phyloP scores from a whole-genome alignment of 2,329 filamentous ascomycete genomes.

The Dothiorella sarmentorum region DNA sequence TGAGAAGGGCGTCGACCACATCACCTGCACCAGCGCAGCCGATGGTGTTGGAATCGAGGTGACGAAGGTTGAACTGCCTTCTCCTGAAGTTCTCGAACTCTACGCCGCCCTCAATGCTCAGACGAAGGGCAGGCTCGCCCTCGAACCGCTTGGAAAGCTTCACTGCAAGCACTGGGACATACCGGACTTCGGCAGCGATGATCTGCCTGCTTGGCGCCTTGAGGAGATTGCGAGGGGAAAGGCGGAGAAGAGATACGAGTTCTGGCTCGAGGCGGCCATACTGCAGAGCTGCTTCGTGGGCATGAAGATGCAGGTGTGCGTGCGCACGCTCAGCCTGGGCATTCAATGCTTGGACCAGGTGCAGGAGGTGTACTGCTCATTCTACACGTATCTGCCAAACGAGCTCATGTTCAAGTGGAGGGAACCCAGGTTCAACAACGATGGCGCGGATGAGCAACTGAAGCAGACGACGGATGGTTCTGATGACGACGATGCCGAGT shows the following conservation, averaged over 20 bases:
- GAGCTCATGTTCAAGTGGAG: constrained; percentile 32
- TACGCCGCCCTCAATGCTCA: constrained; percentile 40
- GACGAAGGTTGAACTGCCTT: constrained; percentile 48
- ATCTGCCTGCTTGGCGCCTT: constrained; percentile 35
- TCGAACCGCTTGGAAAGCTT: constrained; percentile 53
- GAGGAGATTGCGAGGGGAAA: constrained; percentile 35
- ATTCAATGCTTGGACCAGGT: constrained; percentile 33
- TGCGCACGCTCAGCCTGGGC: not conserved
- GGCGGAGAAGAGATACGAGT: constrained; percentile 36
- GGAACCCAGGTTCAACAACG: not conserved
- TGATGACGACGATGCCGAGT: not conserved
- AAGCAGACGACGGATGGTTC: not conserved
- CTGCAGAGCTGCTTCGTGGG: constrained; percentile 59
- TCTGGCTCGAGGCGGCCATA: constrained; percentile 66
- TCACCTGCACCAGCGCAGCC: constrained; percentile 23
- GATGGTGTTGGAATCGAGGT: constrained; percentile 37
- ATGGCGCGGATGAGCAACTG: not conserved
- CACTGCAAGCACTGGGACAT: constrained; percentile 50
- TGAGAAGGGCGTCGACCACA: not conserved
- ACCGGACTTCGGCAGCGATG: constrained; percentile 38
- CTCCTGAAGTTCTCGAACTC: constrained; percentile 45
- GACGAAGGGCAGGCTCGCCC: constrained; percentile 37
- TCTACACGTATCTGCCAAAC: constrained; percentile 45
- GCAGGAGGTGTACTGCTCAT: constrained; percentile 39
- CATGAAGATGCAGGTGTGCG: constrained; percentile 42